phyloP scores from a whole-genome alignment of 768 basidiomycete genomes.

The Guyanaporus albipodus region DNA sequence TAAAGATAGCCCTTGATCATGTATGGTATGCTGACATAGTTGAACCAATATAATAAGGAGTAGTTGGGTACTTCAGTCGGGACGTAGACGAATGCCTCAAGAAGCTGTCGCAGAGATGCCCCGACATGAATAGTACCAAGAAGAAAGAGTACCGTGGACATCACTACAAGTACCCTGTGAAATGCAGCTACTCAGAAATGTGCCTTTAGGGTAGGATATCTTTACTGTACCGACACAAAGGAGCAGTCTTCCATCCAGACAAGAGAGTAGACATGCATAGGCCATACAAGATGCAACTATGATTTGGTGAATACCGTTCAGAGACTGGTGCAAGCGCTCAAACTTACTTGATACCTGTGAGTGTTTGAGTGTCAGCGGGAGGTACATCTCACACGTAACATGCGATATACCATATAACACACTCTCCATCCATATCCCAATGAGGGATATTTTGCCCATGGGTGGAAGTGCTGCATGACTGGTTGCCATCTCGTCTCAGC shows the following conservation, averaged over 20 bases:
- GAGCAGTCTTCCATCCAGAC: neutral
- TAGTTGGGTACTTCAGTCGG: neutral
- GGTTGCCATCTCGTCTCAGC: neutral
- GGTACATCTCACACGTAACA: neutral
- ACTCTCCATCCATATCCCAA: neutral
- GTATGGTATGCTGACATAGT: neutral
- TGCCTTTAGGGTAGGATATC: neutral
- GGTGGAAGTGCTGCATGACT: neutral
- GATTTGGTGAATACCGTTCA: neutral
- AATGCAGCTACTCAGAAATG: neutral
- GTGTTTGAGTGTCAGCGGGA: neutral
- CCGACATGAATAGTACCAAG: neutral
- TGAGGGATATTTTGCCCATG: neutral
- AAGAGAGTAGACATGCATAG: neutral
- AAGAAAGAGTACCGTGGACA: neutral
- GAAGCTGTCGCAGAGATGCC: neutral
- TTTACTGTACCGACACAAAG: neutral
- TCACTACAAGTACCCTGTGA: neutral
- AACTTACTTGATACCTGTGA: neutral
- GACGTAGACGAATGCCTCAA: constrained; percentile 1
- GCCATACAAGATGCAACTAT: neutral
- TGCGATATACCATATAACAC: neutral
- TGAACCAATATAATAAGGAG: constrained; percentile 2
- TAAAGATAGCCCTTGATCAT: neutral
- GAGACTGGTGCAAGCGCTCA: neutral